Evolutionary conservation across 805 yeast genomes (phyloP).

Genomic region (Wickerhamomyces chambardii): DNA sequence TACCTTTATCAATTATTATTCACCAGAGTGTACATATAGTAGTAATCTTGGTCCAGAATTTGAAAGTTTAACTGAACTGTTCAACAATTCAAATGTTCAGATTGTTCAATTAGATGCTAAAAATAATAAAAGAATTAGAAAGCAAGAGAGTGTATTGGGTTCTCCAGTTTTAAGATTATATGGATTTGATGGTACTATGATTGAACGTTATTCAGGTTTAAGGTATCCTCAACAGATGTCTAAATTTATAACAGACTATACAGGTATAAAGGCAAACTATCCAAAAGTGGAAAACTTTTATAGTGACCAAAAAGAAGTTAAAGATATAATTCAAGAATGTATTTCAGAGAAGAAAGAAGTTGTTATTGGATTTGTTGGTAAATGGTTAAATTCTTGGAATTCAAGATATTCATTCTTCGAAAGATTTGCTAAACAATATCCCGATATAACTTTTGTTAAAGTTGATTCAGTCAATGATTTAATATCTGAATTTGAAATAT

Average conservation of each 20-base stretch:
- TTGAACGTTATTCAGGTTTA: conserved; percentile 27
- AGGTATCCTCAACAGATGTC: conserved; percentile 23
- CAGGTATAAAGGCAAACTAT: conserved; percentile 24
- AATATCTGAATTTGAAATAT: conserved; percentile 18
- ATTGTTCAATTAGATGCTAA: conserved; percentile 26
- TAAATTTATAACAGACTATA: conserved; percentile 19
- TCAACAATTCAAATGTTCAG: conserved; percentile 25
- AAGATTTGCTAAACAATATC: conserved; percentile 15
- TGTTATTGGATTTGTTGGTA: conserved; percentile 24
- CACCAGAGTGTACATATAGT: conserved; percentile 38
- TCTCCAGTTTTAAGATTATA: conserved; percentile 44
- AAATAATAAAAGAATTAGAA: conserved; percentile 23
- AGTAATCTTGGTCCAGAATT: conserved; percentile 34
- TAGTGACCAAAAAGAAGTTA: conserved; percentile 9
- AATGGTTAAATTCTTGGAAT: conserved; percentile 26
- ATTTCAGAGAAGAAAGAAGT: conserved; percentile 9
- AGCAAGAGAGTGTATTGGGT: conserved; percentile 28
- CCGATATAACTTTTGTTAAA: conserved; percentile 18
- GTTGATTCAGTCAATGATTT: conserved; percentile 23
- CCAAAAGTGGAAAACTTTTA: conserved; percentile 14
- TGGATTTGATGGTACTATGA: conserved; percentile 28
- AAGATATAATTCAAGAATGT: conserved; percentile 1
- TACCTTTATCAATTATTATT: conserved; percentile 21
- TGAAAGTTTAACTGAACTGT: conserved; percentile 33
- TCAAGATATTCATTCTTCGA: conserved; percentile 23